Percentiles rank a stretch among this genome's conserved stretches.
Conservation (phyloP, 2,329 filamentous ascomycete genomes). For the Aspergillus felis region DNA sequence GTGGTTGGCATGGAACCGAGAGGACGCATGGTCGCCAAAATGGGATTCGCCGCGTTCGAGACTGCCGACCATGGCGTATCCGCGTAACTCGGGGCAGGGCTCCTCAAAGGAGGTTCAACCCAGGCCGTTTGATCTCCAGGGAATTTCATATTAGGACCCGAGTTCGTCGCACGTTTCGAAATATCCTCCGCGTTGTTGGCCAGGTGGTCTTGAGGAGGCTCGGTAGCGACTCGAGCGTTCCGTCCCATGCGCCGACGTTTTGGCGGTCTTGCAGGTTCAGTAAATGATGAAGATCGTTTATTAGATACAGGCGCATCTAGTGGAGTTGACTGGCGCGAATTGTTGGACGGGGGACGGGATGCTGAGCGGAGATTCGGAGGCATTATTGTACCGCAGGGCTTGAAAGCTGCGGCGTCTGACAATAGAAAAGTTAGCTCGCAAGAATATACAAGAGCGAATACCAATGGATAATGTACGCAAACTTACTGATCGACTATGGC, state of each 20-base stretch:
- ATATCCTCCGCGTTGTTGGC: conserved; percentile 10
- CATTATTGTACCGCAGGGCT: conserved; percentile 25
- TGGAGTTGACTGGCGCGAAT: conserved; percentile 32
- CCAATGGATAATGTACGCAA: background rate
- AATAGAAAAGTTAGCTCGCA: conserved; percentile 20
- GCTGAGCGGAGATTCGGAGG: conserved; percentile 33
- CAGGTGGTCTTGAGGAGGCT: conserved; percentile 15
- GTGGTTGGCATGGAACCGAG: conserved; percentile 67
- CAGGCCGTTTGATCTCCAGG: conserved; percentile 31
- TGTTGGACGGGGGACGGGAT: conserved; percentile 27
- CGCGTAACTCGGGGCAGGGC: conserved; percentile 65
- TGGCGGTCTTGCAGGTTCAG: conserved; percentile 26
- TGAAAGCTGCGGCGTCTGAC: conserved; percentile 15
- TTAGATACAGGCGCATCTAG: conserved; percentile 16
- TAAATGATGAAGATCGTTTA: conserved; percentile 18
- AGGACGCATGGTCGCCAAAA: conserved; percentile 79
- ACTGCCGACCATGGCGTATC: conserved; percentile 63
- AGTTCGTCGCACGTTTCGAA: conserved; percentile 3
- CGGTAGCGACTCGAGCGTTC: conserved; percentile 22
- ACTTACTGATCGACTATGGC: conserved; percentile 22
- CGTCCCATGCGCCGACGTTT: conserved; percentile 32
- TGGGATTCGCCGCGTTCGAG: conserved; percentile 59
- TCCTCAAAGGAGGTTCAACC: conserved; percentile 55
- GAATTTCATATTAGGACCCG: conserved; percentile 8
- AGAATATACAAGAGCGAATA: conserved; percentile 3